These are phyloP conservation scores for Saccharomycopsis malanga DNA, from an alignment of 805 yeast species.

Conservation along the genomic window DNA sequence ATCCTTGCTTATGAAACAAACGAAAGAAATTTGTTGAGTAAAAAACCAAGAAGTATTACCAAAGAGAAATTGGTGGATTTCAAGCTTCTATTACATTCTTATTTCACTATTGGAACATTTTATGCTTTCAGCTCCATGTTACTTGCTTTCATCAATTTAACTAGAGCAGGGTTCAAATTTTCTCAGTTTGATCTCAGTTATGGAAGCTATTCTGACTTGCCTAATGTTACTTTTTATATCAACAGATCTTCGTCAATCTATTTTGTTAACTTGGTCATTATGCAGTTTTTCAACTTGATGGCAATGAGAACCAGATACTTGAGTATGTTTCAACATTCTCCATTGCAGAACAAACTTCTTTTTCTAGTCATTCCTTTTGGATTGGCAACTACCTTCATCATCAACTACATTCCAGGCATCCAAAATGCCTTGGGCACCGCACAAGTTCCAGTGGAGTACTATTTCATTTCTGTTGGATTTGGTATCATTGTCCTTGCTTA, in stretches of 20 bases:
- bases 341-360: slow-evolving; percentile 31
- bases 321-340: slow-evolving; percentile 37
- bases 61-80: slow-evolving; percentile 36
- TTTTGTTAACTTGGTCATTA: slow-evolving; percentile 39
- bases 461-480: slow-evolving; percentile 40
- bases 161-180: slow-evolving; percentile 33
- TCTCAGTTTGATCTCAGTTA: slow-evolving; percentile 32
- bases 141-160: slow-evolving; percentile 34
- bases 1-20: slow-evolving; percentile 38
- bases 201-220: slow-evolving; percentile 28
- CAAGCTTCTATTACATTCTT: slow-evolving; percentile 37
- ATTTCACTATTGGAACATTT: slow-evolving; percentile 36
- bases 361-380: slow-evolving; percentile 33
- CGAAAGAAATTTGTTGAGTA: slow-evolving; percentile 36
- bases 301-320: slow-evolving; percentile 37
- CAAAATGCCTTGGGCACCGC: slow-evolving; percentile 32
- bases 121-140: slow-evolving; percentile 36
- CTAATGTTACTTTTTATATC: slow-evolving; percentile 26
- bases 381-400: slow-evolving; percentile 34
- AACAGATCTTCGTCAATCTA: slow-evolving; percentile 33
- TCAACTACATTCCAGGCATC: slow-evolving; percentile 37
- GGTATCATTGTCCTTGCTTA: slow-evolving; percentile 34
- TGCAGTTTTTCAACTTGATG: slow-evolving; percentile 41
- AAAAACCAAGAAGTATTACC: slow-evolving; percentile 37
- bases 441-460: slow-evolving; percentile 39